A percentile compares a stretch with the other conserved stretches of the same genome.
Conservation (phyloP, 73 alveolate genomes). For the Paramecium pentaurelia region DNA sequence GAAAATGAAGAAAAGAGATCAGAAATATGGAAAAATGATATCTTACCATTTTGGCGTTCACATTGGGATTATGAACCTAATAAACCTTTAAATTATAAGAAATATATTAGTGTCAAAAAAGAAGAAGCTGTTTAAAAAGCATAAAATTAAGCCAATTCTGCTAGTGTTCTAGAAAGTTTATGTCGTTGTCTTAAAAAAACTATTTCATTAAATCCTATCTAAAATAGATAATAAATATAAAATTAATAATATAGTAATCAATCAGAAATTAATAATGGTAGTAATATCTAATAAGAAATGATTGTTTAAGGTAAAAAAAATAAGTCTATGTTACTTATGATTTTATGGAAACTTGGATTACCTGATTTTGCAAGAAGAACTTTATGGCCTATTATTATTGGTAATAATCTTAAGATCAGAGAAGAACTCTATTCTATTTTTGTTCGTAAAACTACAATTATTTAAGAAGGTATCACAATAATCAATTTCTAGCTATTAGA, state of each 20-base stretch:
- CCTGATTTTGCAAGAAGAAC: constrained; percentile 86
- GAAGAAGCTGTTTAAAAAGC: constrained; percentile 32
- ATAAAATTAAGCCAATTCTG: not conserved
- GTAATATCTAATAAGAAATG: not conserved
- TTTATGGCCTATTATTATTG: constrained; percentile 85
- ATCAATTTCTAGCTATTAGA: constrained; percentile 39
- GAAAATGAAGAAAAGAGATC: constrained; percentile 54
- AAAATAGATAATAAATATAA: not conserved
- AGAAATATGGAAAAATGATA: constrained; percentile 66
- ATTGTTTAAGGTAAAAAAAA: not conserved
- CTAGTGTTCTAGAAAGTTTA: not conserved
- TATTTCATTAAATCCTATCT: not conserved
- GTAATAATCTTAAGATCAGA: constrained; percentile 77
- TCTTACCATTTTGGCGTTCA: constrained; percentile 41
- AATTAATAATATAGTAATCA: not conserved
- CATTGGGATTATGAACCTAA: constrained; percentile 53
- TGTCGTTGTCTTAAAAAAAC: constrained; percentile 43
- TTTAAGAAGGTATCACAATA: constrained; percentile 22
- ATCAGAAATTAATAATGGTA: not conserved
- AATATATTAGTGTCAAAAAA: constrained; percentile 38
- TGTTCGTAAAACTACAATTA: constrained; percentile 9
- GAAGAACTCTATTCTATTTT: constrained; percentile 70
- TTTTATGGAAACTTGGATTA: constrained; percentile 85
- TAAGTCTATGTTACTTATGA: constrained; percentile 32
- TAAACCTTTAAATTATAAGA: constrained; percentile 43